Evolutionary conservation across 495 filamentous ascomycete species (phyloP).

Genomic region (Penicillium egyptiacum): DNA sequence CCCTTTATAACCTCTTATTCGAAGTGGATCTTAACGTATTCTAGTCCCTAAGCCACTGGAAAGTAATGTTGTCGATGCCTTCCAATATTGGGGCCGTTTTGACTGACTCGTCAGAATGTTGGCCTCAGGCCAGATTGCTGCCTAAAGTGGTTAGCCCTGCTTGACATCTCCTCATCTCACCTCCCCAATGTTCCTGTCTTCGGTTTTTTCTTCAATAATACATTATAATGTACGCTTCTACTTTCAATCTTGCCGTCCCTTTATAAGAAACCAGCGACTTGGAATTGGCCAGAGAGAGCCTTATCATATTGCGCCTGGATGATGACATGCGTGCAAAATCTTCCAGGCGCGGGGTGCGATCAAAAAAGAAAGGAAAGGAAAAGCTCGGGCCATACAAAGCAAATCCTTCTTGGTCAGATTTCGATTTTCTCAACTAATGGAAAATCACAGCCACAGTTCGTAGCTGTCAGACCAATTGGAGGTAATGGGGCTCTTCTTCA

Average conservation of each 20-base stretch:
- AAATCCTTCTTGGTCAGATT: background rate
- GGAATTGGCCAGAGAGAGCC: background rate
- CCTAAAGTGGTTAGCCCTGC: background rate
- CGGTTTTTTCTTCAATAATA: background rate
- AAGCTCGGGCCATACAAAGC: background rate
- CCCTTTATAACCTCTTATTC: background rate
- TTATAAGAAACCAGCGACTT: background rate
- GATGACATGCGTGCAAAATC: background rate
- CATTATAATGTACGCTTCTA: background rate
- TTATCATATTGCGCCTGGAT: background rate
- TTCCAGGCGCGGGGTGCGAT: slow-evolving; percentile 7
- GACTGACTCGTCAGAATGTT: background rate
- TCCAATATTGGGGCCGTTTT: background rate
- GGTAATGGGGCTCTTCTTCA: background rate
- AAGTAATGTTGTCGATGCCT: background rate
- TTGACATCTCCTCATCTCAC: background rate
- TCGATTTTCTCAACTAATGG: slow-evolving; percentile 3
- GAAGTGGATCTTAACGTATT: background rate
- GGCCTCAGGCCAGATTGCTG: background rate
- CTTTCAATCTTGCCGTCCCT: background rate
- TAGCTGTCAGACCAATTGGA: background rate
- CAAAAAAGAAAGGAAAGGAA: background rate
- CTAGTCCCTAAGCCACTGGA: background rate
- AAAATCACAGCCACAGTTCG: slow-evolving; percentile 3
- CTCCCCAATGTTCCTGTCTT: background rate